A percentile compares a stretch with the other conserved stretches of the same genome.
Evolutionary conservation across 352 stramenopile species (phyloP).

Genomic region (Pythium rishiriense): DNA sequence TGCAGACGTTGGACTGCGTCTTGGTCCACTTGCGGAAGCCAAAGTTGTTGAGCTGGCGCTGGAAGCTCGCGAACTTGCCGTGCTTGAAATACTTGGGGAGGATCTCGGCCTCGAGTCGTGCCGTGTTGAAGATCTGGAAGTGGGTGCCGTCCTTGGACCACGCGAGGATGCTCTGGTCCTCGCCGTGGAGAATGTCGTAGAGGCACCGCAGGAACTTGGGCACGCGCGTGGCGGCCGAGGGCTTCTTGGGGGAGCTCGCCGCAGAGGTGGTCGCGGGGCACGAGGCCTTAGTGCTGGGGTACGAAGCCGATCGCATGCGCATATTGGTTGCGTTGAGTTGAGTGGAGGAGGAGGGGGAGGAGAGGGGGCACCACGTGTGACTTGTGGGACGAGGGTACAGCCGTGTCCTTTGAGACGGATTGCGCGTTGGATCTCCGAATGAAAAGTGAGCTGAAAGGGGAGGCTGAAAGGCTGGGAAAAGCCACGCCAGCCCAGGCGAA

Average conservation of each 20-base stretch:
- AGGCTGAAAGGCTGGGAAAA: constrained; percentile 36
- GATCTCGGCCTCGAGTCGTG: constrained; percentile 65
- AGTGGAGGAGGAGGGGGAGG: neutral
- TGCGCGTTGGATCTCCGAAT: constrained; percentile 23
- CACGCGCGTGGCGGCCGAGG: constrained; percentile 40
- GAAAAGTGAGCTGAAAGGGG: constrained; percentile 27
- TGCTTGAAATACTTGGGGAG: constrained; percentile 95
- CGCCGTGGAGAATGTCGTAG: constrained; percentile 75
- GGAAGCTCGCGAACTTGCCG: constrained; percentile 91
- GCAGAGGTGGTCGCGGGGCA: neutral
- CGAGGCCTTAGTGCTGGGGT: constrained; percentile 9
- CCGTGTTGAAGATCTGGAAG: constrained; percentile 73
- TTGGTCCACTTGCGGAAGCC: constrained; percentile 89
- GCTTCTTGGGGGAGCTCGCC: constrained; percentile 16
- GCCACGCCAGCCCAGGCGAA: constrained; percentile 22
- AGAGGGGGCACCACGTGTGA: constrained; percentile 9
- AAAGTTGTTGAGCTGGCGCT: constrained; percentile 94
- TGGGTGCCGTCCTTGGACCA: constrained; percentile 68
- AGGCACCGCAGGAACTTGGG: constrained; percentile 80
- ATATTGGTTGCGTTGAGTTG: constrained; percentile 12
- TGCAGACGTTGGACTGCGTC: constrained; percentile 77
- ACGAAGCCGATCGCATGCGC: constrained; percentile 32
- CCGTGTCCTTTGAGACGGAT: constrained; percentile 29
- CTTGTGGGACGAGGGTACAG: neutral
- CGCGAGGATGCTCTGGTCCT: constrained; percentile 67